Conservation (phyloP, 148 eudicot genomes). For the Chenopodium formosanum region DNA sequence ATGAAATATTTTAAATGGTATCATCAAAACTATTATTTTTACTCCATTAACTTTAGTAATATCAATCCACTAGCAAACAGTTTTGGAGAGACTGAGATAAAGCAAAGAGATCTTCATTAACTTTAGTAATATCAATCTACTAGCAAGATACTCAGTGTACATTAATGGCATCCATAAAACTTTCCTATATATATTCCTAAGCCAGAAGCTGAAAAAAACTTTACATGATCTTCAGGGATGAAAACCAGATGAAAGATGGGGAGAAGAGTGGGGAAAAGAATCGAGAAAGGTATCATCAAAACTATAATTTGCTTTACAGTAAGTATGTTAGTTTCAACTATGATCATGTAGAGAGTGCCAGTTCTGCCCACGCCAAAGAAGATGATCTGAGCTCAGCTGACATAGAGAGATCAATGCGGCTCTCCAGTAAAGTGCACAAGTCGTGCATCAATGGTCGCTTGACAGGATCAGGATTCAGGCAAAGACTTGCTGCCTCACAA, state of each 20-base stretch:
- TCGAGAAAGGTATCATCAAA: background rate
- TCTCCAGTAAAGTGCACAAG: slow-evolving; percentile 55
- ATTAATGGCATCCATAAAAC: slow-evolving; percentile 19
- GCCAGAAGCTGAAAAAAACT: slow-evolving; percentile 13
- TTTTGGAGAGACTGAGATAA: too few relatives aligned
- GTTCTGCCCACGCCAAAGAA: slow-evolving; percentile 94
- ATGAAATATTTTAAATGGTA: too few relatives aligned
- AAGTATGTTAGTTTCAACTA: slow-evolving; percentile 37
- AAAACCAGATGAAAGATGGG: slow-evolving; percentile 6
- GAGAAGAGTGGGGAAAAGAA: background rate
- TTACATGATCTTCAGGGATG: slow-evolving; percentile 29
- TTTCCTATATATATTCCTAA: slow-evolving; percentile 27
- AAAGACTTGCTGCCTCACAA: slow-evolving; percentile 60
- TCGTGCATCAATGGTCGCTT: slow-evolving; percentile 56
- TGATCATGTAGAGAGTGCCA: slow-evolving; percentile 54
- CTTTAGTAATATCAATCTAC: slow-evolving; percentile 4
- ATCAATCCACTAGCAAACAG: too few relatives aligned
- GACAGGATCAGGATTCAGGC: slow-evolving; percentile 46
- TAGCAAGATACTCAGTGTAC: slow-evolving; percentile 31
- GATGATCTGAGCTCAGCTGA: slow-evolving; percentile 78
- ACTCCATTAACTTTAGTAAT: too few relatives aligned
- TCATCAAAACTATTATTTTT: too few relatives aligned
- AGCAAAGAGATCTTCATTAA: slow-evolving; percentile 16
- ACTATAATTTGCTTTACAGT: slow-evolving; percentile 35
- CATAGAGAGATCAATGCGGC: slow-evolving; percentile 60